Base-by-base conservation (phyloP, 345 rosid species). In the Tarenaya hassleriana region DNA sequence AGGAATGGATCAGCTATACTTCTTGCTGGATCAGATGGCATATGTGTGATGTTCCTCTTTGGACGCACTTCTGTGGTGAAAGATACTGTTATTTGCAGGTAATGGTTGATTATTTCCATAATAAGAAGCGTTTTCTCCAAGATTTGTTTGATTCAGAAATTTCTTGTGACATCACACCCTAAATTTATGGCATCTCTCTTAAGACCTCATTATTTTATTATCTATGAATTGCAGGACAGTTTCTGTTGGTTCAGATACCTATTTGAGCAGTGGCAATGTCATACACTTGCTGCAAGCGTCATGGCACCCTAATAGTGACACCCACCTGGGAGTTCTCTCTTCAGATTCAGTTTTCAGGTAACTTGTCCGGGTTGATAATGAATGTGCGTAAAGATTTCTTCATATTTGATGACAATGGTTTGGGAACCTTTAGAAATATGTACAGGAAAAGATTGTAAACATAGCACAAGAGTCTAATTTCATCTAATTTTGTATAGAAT, bases 261-360 rank as follows among this genome's bases (percentile, higher is more conserved):
- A 78, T 76, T 74, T 66, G 16, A 66, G 65, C 52, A 77, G 81
- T 51, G 61, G 70, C 63, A 78, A 75, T 73, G 69, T 55, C n/a
- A 73, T 77, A 60, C 73, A 75, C 51, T 68, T 62, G 17, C 76
- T 83, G 20, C 82, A 76, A 77, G 84, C 72, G 49, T 75, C 61
- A 4, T 86, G 99, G 99, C 97, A 94, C 58, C 97, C 88, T 33
- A 83, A 67, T 58, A 88, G 95, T 58, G 81, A 78, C 39, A 69
- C 74, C 18, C 95, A 88, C 82, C 47, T 94, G 64, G 97, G 94
- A 47, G 53, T 92, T 57, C 85, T 92, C 52, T 92, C 99, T 52
- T 86, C 94, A 1, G 99, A 94, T 60, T 82, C 94, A n/a, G 94
- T 83, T 75, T 86, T 94, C 76, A 86, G 99, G 99, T 88, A 77